Base-by-base conservation (phyloP, 2,329 filamentous ascomycete species). In the Diaporthe australafricana region DNA sequence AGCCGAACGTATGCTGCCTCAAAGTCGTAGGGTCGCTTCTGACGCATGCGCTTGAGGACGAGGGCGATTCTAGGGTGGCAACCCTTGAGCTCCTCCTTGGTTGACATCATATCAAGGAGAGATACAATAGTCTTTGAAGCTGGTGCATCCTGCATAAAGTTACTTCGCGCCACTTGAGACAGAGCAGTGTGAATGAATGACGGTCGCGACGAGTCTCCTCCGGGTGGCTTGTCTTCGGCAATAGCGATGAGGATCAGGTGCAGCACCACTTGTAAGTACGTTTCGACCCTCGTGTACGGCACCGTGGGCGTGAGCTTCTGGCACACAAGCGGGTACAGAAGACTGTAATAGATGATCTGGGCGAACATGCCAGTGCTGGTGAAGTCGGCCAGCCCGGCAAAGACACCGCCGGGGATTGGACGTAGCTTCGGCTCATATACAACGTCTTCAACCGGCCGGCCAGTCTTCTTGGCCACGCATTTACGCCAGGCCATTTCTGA, bases 401-500 rank as follows among this genome's bases (percentile, higher is more conserved):
- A 99, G 1, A 93, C 87, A 1, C 96, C 96, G 0, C 90, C 91
- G 1, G 88, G 84, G 68, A 98, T 94, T 14, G 90, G 88, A 22
- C 91, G 90, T 60, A 98, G 87, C 77, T 91, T 94, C 0, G 97
- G 95, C 81, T 98, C 96, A 79, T 94, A 98, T 2, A 98, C 95
- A 72, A 98, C 91, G 68, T 98, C 95, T 50, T 94, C 91, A 1
- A 89, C 84, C 53, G 91, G 87, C 79, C 95, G 95, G 22, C 95
- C 95, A 0, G 92, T 94, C 82, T 93, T 95, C 83, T 95, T 95
- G 14, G 95, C 94, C 85, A 96, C 91, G 86, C 94, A 93, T 78
- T 93, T 92, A 77, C 93, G 94, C 84, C 96, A 98, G 3, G 95
- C 93, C 76, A 90, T 91, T 81, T 99, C 96, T 0, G 96, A 94